A percentile compares a stretch with the other conserved stretches of the same genome.
Conservation (phyloP, 169 alveolate species). For the Cryptosporidium tyzzeri region DNA sequence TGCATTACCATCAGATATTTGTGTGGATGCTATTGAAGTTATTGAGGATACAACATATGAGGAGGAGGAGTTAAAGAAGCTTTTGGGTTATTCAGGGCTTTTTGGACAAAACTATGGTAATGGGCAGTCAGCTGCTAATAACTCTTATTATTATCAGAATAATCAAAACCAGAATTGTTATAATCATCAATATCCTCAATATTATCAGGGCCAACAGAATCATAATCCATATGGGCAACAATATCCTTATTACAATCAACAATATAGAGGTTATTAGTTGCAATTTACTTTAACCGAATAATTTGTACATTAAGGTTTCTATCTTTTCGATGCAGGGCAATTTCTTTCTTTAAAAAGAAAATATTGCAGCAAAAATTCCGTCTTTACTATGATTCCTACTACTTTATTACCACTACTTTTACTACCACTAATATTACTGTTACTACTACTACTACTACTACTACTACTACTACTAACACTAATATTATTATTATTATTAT, state of each 20-base stretch:
- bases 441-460: not conserved
- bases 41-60: slow-evolving; percentile 29
- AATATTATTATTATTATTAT: too few species aligned
- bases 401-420: not conserved
- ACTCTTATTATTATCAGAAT: slow-evolving; percentile 1
- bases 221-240: not conserved
- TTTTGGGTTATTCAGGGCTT: slow-evolving; percentile 17
- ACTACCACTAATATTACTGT: not conserved
- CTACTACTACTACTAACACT: not conserved
- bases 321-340: not conserved
- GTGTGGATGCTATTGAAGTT: slow-evolving; percentile 53
- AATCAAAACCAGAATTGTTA: slow-evolving; percentile 14
- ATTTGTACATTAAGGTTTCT: not conserved
- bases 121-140: not conserved
- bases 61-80: slow-evolving; percentile 52
- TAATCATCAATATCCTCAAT: not conserved
- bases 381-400: too few species aligned
- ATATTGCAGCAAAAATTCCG: not conserved
- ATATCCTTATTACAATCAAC: slow-evolving; percentile 43
- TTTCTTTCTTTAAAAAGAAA: too few species aligned
- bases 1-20: slow-evolving; percentile 67
- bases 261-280: slow-evolving; percentile 61
- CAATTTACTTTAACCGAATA: not conserved
- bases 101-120: not conserved
- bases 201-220: slow-evolving; percentile 27